These are phyloP conservation scores for Pseudonectria foliicola DNA, from an alignment of 2,329 filamentous ascomycete genomes.

Conservation along the genomic window DNA sequence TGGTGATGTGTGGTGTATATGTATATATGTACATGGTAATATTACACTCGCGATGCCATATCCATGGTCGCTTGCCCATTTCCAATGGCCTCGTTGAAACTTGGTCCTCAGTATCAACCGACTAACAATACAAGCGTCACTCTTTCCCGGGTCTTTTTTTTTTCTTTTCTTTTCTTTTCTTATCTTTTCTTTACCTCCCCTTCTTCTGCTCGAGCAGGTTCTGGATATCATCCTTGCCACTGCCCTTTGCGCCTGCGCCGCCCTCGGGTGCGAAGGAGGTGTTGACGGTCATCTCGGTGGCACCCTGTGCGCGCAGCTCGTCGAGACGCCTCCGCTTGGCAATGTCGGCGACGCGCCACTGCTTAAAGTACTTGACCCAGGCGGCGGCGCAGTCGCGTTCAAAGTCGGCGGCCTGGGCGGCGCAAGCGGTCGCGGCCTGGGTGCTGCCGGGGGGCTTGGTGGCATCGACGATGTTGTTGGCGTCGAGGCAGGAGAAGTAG, in stretches of 20 bases:
- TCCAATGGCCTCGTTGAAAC: too few species aligned
- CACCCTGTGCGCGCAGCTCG: conserved; percentile 66
- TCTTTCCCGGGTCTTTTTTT: conserved; percentile 1
- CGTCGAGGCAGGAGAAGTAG: conserved; percentile 85
- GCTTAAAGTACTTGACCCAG: conserved; percentile 99
- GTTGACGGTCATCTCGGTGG: conserved; percentile 47
- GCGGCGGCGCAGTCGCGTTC: conserved; percentile 80
- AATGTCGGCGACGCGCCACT: conserved; percentile 85
- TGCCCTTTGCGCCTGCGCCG: conserved; percentile 23
- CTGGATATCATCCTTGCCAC: conserved; percentile 32
- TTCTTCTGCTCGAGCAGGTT: conserved; percentile 32
- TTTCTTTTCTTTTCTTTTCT: conserved; percentile 2
- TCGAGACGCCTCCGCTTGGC: conserved; percentile 76
- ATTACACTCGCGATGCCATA: too few species aligned
- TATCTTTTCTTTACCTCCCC: conserved; percentile 15
- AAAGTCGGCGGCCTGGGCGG: conserved; percentile 47
- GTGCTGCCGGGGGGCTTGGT: conserved; percentile 35
- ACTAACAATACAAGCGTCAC: too few species aligned
- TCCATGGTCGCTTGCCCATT: too few species aligned
- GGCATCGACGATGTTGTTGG: conserved; percentile 69
- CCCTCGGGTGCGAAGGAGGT: conserved; percentile 31
- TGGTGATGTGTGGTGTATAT: conserved; percentile 7
- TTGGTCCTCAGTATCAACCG: too few species aligned
- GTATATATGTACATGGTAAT: conserved; percentile 6
- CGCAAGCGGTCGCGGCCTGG: conserved; percentile 31